Conservation (phyloP, 192 early-diverging fungal genomes). For the Coemansia sp. region DNA sequence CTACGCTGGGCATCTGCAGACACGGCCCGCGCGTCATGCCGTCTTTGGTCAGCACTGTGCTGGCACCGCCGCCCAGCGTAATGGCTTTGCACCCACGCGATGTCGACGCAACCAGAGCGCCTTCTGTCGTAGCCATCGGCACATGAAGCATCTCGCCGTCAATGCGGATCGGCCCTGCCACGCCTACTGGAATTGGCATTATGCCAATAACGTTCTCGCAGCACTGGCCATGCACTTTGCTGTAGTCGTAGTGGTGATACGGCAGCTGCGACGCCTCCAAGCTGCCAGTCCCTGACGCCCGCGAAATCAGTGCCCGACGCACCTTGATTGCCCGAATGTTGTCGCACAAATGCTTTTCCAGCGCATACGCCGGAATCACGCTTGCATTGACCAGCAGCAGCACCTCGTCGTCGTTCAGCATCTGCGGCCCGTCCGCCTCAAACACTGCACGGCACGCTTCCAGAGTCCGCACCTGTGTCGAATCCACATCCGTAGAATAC, state of each 20-base stretch:
- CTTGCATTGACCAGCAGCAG: conserved; percentile 65
- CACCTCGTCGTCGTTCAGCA: conserved; percentile 74
- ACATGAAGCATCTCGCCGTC: conserved; percentile 80
- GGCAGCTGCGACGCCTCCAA: conserved; percentile 70
- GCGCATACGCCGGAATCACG: conserved; percentile 77
- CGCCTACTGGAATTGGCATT: conserved; percentile 86
- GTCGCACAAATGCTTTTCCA: conserved; percentile 81
- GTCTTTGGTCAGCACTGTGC: conserved; percentile 73
- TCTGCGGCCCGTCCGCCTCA: conserved; percentile 29
- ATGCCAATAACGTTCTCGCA: conserved; percentile 97
- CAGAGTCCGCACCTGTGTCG: conserved; percentile 22
- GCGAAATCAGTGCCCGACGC: conserved; percentile 73
- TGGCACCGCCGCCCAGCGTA: conserved; percentile 79
- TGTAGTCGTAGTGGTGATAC: conserved; percentile 83
- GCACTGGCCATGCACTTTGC: conserved; percentile 84
- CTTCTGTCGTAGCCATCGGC: conserved; percentile 96
- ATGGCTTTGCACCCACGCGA: conserved; percentile 95
- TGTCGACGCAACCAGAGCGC: conserved; percentile 83
- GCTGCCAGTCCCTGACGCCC: conserved; percentile 61
- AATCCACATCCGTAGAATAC: neutral
- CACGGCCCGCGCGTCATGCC: conserved; percentile 94
- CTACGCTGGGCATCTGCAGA: conserved; percentile 75
- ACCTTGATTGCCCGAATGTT: conserved; percentile 81
- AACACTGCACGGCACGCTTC: conserved; percentile 45
- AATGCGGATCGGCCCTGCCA: conserved; percentile 83